phyloP scores from a whole-genome alignment of 2,329 filamentous ascomycete genomes.

The Neurospora sp. region DNA sequence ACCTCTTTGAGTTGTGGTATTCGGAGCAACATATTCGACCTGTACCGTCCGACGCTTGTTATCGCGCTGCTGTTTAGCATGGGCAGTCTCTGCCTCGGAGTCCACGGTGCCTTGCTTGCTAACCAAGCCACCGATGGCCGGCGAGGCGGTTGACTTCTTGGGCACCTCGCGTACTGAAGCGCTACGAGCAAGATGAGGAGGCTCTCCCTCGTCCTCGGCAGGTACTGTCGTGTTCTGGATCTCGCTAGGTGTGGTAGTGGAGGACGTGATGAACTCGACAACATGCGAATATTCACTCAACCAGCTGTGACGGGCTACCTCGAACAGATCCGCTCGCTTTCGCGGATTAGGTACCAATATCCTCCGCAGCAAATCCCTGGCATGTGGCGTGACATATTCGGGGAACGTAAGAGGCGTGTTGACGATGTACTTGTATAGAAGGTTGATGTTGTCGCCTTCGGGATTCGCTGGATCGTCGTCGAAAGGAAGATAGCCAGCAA shows the following conservation, averaged over 20 bases:
- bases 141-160: conserved; percentile 49
- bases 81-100: conserved; percentile 43
- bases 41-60: conserved; percentile 91
- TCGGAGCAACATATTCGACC: conserved; percentile 92
- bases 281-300: conserved; percentile 94
- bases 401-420: conserved; percentile 94
- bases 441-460: conserved; percentile 97
- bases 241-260: conserved; percentile 76
- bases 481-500: conserved; percentile 93
- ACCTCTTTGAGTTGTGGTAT: conserved; percentile 73
- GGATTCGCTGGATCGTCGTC: conserved; percentile 97
- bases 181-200: conserved; percentile 63
- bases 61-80: conserved; percentile 63
- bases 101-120: conserved; percentile 70
- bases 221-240: conserved; percentile 70
- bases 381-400: conserved; percentile 96
- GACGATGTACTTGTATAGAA: conserved; percentile 98
- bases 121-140: conserved; percentile 51
- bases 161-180: conserved; percentile 83
- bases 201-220: conserved; percentile 43
- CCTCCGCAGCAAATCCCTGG: conserved; percentile 79
- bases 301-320: conserved; percentile 97
- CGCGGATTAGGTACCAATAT: conserved; percentile 93
- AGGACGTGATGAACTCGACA: conserved; percentile 94
- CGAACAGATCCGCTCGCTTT: conserved; percentile 90